phyloP scores from a whole-genome alignment of 2,329 filamentous ascomycete species.

The Aspergillus ochraceus region DNA sequence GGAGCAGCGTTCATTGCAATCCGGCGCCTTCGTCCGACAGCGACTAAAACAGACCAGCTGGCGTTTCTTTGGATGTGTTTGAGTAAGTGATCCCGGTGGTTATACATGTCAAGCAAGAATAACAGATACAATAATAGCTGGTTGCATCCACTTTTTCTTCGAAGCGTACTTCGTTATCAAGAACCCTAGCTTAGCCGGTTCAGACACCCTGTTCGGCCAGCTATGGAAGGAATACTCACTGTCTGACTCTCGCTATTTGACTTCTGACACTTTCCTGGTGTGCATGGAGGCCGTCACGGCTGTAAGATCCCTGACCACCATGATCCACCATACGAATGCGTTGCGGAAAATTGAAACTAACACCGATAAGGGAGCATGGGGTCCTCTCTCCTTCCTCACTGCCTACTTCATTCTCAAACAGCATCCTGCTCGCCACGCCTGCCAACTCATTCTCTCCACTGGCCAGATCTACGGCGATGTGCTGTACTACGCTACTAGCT shows the following conservation, averaged over 20 bases:
- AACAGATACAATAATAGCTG: conserved; percentile 3
- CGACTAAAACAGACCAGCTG: conserved; percentile 53
- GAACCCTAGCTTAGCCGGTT: conserved; percentile 59
- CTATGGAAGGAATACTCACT: conserved; percentile 88
- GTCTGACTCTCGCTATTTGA: conserved; percentile 81
- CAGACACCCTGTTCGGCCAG: conserved; percentile 71
- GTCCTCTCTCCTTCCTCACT: conserved; percentile 54
- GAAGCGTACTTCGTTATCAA: conserved; percentile 73
- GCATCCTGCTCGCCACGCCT: conserved; percentile 51
- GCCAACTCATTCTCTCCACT: conserved; percentile 54
- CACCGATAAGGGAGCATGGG: conserved; percentile 49
- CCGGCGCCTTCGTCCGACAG: conserved; percentile 49
- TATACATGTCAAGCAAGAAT: background rate
- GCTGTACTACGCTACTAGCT: conserved; percentile 56
- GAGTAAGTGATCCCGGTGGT: conserved; percentile 46
- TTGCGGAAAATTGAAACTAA: no score
- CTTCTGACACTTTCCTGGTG: conserved; percentile 75
- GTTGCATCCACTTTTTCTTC: conserved; percentile 65
- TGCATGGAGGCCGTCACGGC: conserved; percentile 78
- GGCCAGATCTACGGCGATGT: conserved; percentile 59
- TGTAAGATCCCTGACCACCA: conserved; percentile 46
- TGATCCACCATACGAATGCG: no score
- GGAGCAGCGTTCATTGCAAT: conserved; percentile 53
- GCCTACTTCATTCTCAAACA: conserved; percentile 50
- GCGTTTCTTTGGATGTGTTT: conserved; percentile 70